Evolutionary conservation across 2,329 filamentous ascomycete genomes (phyloP).

Genomic region (Microdochium paspali): DNA sequence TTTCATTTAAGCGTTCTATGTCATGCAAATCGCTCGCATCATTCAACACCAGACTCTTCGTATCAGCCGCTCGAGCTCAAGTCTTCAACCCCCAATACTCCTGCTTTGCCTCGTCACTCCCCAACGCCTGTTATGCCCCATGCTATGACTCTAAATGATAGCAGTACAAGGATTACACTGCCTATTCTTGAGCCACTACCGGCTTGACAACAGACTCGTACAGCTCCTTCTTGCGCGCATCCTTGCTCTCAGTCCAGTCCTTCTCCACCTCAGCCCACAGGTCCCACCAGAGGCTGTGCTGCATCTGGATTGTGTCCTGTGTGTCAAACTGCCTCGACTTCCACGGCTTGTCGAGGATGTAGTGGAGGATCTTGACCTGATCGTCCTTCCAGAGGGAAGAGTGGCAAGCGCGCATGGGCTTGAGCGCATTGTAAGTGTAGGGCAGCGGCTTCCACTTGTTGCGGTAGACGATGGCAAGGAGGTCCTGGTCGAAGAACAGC

Average conservation of each 20-base stretch:
- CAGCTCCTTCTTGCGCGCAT: constrained; percentile 14
- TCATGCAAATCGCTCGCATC: constrained; percentile 7
- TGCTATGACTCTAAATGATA: not conserved
- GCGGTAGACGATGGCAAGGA: constrained; percentile 18
- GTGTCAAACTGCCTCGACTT: constrained; percentile 14
- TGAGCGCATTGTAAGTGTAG: constrained; percentile 19
- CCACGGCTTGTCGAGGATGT: constrained; percentile 21
- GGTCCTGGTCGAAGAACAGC: constrained; percentile 20
- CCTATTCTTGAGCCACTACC: constrained; percentile 20
- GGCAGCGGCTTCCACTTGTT: constrained; percentile 16
- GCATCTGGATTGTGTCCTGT: constrained; percentile 15
- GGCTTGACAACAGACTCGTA: constrained; percentile 21
- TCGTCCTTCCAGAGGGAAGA: constrained; percentile 13
- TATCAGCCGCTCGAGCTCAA: too few relatives aligned
- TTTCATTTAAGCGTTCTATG: too few relatives aligned
- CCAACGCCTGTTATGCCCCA: not conserved
- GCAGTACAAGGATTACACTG: not conserved
- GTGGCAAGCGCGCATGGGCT: constrained; percentile 20
- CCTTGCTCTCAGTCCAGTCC: constrained; percentile 15
- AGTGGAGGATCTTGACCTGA: constrained; percentile 17
- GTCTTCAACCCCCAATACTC: too few relatives aligned
- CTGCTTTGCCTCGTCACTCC: too few relatives aligned
- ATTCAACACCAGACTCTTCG: constrained; percentile 24
- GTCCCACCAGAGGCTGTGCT: constrained; percentile 23
- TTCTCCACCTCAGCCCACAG: constrained; percentile 14